Evolutionary conservation across 1,284 basidiomycete species (phyloP), one percentile per base, ranked within the genome.

Genomic region (Puccinia horiana): DNA sequence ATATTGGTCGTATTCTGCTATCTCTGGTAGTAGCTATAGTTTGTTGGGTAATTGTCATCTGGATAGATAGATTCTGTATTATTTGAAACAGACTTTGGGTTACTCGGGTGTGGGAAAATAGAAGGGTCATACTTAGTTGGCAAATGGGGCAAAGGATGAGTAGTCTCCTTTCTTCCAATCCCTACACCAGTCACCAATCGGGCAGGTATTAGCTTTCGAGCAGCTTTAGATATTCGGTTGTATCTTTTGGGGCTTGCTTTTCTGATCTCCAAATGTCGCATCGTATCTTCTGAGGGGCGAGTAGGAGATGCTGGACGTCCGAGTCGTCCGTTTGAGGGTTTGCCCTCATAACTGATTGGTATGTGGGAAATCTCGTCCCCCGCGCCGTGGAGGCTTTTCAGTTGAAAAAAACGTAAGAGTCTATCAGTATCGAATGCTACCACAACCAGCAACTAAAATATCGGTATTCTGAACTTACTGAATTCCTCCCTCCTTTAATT

Each of bases 291-390:
- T 29, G 56, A 9, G 5, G 56, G 56, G 23, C 32, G 18, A 8
- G 29, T 32, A 6, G 29, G 29, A 35, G 23, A 32, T 4, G n/a
- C 6, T 26, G 14, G 29, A 12, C 58, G 29, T 6, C 11, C 29
- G 58, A 16, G 29, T n/a, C n/a, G n/a, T n/a, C n/a, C n/a, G n/a
- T 42, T 69, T 23, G 65, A 29, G 20, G 37, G n/a, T n/a, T 69
- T 69, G 40, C 6, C 35, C 63, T 67, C 63, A n/a, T 69, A 69
- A 42, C 65, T 69, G 8, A 69, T 69, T 40, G 65, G 65, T 18
- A 69, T 69, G 26, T 69, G 65, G 37, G 65, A 69, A 69, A 69
- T 44, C 42, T 69, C 40, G 12, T 69, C 65, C 5, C 32, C 65
- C 6, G 9, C 65, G 11, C 20, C 20, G 37, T n/a, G 44, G 4